Conservation (phyloP, 768 basidiomycete species). For the Rhodosporidiobolus odoratus region DNA sequence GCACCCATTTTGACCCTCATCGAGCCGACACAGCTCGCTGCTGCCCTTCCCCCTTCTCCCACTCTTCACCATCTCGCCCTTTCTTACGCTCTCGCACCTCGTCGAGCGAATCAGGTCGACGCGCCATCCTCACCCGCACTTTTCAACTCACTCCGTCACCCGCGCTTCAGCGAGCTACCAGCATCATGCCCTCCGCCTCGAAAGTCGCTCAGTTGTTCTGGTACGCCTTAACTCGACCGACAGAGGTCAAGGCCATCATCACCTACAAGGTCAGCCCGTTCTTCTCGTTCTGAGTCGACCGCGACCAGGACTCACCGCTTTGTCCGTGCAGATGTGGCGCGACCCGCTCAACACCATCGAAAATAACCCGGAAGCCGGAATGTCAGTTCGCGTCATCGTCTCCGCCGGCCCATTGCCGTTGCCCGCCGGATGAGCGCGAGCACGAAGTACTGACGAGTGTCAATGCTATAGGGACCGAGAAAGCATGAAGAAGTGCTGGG, state of each 20-base stretch:
- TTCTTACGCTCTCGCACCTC: neutral
- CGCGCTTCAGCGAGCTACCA: neutral
- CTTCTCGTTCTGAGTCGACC: neutral
- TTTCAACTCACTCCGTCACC: neutral
- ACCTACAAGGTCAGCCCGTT: constrained; percentile 61
- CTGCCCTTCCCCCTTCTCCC: no score
- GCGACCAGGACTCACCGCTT: neutral
- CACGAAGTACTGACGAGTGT: neutral
- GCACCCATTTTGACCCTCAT: no score
- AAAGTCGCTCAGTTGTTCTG: neutral
- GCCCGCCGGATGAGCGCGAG: neutral
- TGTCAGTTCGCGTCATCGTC: constrained; percentile 41
- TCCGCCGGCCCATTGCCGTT: no score
- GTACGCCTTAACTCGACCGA: constrained; percentile 61
- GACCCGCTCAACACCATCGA: constrained; percentile 58
- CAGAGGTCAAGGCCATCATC: constrained; percentile 74
- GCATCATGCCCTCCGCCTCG: constrained; percentile 7
- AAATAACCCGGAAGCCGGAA: constrained; percentile 72
- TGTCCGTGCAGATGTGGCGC: constrained; percentile 48
- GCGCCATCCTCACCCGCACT: no score
- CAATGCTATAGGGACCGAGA: constrained; percentile 56
- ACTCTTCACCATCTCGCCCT: neutral
- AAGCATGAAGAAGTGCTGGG: constrained; percentile 85
- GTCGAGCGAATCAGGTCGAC: neutral
- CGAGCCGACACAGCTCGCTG: no score